Evolutionary conservation across 2,329 filamentous ascomycete species (phyloP), one percentile per base, ranked within the genome.

Genomic region (Amauroascus niger): DNA sequence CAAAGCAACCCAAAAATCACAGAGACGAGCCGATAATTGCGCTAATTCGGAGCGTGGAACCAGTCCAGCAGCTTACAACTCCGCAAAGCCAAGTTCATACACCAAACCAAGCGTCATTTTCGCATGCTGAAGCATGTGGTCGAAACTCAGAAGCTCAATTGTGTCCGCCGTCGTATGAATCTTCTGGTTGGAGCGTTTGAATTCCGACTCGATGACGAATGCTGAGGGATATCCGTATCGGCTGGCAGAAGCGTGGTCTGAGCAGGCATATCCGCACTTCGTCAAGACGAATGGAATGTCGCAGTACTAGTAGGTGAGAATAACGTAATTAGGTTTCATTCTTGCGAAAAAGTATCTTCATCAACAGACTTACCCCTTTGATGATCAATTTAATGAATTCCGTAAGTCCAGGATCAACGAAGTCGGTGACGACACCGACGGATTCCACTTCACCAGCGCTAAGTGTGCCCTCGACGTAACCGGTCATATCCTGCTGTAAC

Each of bases 401-500:
- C 3, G 91, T 97, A 61, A 97, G 75, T 52, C 79, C 83, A 1
- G 82, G 75, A 66, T 96, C 86, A 43, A 97, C 91, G 62, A 79
- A 96, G 70, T 97, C 91, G 3, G 87, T 89, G 63, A 97, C 95
- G 48, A 97, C 88, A 40, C 91, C 91, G 2, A 97, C 87, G 44
- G 83, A 85, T 76, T 96, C 91, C 4, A 82, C 79, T 69, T 87
- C 78, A 55, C 89, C 89, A 2, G 87, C 84, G 60, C 91, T 86
- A 18, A 93, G 73, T 0, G 89, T 95, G 63, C 83, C 84, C 67
- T 90, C 82, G 2, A 89, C 79, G 67, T 86, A 96, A n/a, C 91
- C 91, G 1, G 88, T 95, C 91, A 97, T 97, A 70, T 97, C 91
- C 71, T 97, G 91, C 74, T 97, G 91, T 50, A 97, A 79, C 93